Percentiles rank a stretch among this genome's conserved stretches.
phyloP scores from a whole-genome alignment of 2,329 filamentous ascomycete genomes.

The Capronia coronata region DNA sequence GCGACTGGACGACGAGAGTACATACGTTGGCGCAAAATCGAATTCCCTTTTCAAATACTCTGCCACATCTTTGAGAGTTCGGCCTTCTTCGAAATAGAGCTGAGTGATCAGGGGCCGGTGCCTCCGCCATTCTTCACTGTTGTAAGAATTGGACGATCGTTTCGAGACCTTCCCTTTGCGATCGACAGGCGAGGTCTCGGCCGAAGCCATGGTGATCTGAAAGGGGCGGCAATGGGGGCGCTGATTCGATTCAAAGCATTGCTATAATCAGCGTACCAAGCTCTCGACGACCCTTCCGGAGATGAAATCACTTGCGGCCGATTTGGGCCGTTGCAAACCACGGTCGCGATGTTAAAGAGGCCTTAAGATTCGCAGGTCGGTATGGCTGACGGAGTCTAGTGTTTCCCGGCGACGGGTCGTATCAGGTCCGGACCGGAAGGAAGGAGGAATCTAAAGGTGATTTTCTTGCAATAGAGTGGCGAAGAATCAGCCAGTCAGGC shows the following conservation, averaged over 20 bases:
- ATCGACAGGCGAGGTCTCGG: slow-evolving; percentile 12
- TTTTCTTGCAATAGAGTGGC: too few species aligned
- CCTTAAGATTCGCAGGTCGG: too few species aligned
- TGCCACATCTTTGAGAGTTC: slow-evolving; percentile 28
- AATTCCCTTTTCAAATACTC: slow-evolving; percentile 27
- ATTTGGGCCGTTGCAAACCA: too few species aligned
- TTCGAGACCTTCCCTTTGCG: slow-evolving; percentile 23
- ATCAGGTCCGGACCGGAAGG: too few species aligned
- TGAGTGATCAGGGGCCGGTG: slow-evolving; percentile 27
- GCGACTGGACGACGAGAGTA: slow-evolving; percentile 5
- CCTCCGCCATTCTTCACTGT: slow-evolving; percentile 27
- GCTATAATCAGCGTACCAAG: not conserved
- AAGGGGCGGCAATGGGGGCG: not conserved
- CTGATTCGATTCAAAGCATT: not conserved
- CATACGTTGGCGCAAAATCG: slow-evolving; percentile 28
- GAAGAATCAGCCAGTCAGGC: too few species aligned
- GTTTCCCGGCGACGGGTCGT: too few species aligned
- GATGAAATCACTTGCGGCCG: too few species aligned
- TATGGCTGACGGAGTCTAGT: too few species aligned
- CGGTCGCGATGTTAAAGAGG: too few species aligned
- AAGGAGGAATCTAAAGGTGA: too few species aligned
- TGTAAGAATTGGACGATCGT: slow-evolving; percentile 29
- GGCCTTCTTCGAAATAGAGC: slow-evolving; percentile 28
- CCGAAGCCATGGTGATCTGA: slow-evolving; percentile 14
- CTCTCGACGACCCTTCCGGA: not conserved